Percentiles rank a stretch among this genome's conserved stretches.
Conservation (phyloP, 2,329 filamentous ascomycete genomes). For the Sporothrix inflata region DNA sequence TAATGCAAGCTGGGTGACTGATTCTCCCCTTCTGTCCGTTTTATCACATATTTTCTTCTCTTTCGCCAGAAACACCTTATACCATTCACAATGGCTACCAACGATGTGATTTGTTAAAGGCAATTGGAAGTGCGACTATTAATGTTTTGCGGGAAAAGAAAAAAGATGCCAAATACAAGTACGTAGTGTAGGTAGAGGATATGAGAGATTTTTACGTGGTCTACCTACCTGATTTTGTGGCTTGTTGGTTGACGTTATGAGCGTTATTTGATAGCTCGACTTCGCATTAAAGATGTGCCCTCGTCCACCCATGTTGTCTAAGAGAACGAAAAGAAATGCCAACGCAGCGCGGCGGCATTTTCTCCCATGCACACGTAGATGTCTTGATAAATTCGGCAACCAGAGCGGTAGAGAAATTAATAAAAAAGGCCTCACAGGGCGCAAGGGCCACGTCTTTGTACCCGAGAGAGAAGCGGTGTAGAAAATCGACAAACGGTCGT, state of each 20-base stretch:
- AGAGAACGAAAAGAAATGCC: neutral
- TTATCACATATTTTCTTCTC: too few species aligned
- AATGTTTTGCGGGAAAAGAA: neutral
- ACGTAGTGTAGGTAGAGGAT: too few species aligned
- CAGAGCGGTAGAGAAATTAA: neutral
- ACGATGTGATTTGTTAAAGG: too few species aligned
- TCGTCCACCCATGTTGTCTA: too few species aligned
- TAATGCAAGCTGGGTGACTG: too few species aligned
- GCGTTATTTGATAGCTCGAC: neutral
- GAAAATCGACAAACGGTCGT: neutral
- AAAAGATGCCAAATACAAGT: neutral
- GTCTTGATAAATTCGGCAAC: neutral
- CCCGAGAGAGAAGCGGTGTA: conserved; percentile 10
- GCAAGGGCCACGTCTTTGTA: neutral
- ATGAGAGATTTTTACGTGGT: neutral
- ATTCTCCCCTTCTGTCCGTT: too few species aligned
- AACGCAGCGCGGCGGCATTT: neutral
- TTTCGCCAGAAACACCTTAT: too few species aligned
- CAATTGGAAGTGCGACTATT: neutral
- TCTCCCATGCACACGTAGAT: neutral
- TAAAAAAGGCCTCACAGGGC: neutral
- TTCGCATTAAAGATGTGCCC: too few species aligned
- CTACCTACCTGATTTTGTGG: neutral
- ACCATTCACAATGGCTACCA: too few species aligned
- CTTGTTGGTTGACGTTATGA: neutral